phyloP scores from a whole-genome alignment of 331 rosid genomes.

The Saraca asoca region DNA sequence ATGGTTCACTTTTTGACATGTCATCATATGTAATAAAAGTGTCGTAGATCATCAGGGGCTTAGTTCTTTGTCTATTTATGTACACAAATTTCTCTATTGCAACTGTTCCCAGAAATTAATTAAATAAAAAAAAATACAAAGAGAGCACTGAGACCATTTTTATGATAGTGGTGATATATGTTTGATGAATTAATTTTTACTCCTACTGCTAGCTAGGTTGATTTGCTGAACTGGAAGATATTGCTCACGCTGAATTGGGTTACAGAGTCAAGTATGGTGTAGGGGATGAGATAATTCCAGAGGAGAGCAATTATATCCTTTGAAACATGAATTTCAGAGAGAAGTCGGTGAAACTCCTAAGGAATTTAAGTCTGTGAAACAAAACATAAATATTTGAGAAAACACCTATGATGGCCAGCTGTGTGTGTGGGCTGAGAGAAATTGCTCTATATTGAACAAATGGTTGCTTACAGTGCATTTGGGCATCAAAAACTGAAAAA shows the following conservation, averaged over 20 bases:
- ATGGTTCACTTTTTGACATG: slow-evolving; percentile 12
- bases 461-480: slow-evolving; percentile 8
- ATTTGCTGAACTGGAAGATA: slow-evolving; percentile 18
- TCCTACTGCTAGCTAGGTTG: slow-evolving; percentile 33
- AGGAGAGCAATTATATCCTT: slow-evolving; percentile 4
- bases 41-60: not conserved
- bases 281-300: not conserved
- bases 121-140: not conserved
- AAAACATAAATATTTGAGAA: slow-evolving; percentile 10
- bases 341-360: not conserved
- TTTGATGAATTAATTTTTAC: not conserved
- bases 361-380: not conserved
- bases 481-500: not conserved
- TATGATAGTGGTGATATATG: not conserved
- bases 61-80: not conserved
- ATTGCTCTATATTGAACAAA: not conserved
- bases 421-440: not conserved
- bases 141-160: not conserved
- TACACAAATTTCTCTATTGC: not conserved
- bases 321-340: not conserved
- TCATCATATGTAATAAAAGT: not conserved
- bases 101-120: not conserved
- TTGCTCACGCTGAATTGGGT: slow-evolving; percentile 25
- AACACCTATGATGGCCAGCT: not conserved
- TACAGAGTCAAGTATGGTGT: slow-evolving; percentile 17